Conservation (phyloP, 345 rosid genomes). For the Passiflora organensis region DNA sequence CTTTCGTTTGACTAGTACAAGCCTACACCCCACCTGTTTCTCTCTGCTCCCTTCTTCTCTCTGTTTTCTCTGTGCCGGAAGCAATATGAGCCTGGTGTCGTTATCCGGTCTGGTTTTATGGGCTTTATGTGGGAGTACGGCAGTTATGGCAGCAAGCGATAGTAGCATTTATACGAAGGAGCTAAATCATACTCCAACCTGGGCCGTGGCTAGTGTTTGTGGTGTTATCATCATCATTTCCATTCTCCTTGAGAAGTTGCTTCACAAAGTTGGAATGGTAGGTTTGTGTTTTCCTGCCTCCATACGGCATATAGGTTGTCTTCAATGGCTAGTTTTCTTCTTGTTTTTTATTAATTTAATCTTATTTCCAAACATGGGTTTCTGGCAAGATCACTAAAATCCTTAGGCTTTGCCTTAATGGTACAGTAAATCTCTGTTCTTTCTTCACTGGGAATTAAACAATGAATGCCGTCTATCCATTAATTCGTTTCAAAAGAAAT, state of each 20-base stretch:
- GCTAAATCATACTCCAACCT: conserved; percentile 86
- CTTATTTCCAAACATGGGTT: no score
- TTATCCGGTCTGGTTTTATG: background rate
- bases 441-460: background rate
- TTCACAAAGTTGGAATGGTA: conserved; percentile 71
- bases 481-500: no score
- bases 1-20: no score
- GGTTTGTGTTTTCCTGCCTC: conserved; percentile 19
- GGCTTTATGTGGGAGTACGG: conserved; percentile 3
- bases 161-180: conserved; percentile 21
- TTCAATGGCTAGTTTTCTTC: no score
- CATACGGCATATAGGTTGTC: background rate
- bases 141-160: conserved; percentile 8
- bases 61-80: background rate
- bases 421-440: no score
- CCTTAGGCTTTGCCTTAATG: background rate
- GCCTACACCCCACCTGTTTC: no score
- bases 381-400: background rate
- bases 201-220: conserved; percentile 87
- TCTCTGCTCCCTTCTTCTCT: background rate
- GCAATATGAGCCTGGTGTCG: conserved; percentile 7
- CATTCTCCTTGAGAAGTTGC: conserved; percentile 52
- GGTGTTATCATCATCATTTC: conserved; percentile 77
- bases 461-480: no score
- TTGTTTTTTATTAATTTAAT: background rate